phyloP scores from a whole-genome alignment of 192 early-diverging fungal genomes.

The Phlyctochytrium bullatum region DNA sequence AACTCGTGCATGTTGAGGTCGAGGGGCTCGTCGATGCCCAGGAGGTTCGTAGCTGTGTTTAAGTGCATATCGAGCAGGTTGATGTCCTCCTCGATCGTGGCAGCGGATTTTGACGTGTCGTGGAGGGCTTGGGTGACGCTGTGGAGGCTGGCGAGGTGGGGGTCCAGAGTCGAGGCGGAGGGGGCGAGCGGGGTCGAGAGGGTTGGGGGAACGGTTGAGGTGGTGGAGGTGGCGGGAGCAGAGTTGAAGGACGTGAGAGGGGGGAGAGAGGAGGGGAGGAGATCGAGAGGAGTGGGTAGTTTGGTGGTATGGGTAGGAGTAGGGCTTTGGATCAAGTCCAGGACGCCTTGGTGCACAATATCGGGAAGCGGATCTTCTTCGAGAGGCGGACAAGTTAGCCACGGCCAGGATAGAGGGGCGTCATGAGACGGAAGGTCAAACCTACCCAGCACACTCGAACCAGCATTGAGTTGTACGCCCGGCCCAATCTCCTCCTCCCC shows the following conservation, averaged over 20 bases:
- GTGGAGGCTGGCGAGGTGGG: not conserved
- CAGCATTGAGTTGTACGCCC: too few relatives aligned
- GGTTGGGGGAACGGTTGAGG: not conserved
- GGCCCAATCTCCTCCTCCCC: too few relatives aligned
- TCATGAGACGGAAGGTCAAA: too few relatives aligned
- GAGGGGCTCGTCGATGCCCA: conserved; percentile 19
- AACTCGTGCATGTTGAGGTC: conserved; percentile 23
- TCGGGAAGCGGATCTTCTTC: too few relatives aligned
- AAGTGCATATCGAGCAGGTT: conserved; percentile 42
- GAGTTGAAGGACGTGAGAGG: not conserved
- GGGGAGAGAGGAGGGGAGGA: not conserved
- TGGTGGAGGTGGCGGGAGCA: not conserved
- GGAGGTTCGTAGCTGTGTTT: conserved; percentile 8
- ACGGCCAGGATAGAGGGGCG: not conserved
- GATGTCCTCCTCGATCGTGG: conserved; percentile 40
- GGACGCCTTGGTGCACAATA: conserved; percentile 15
- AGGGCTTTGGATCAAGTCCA: conserved; percentile 21
- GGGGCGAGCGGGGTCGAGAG: not conserved
- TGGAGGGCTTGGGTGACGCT: conserved; percentile 8
- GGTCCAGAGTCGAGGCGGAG: not conserved
- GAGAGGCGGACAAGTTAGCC: not conserved
- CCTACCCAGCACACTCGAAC: too few relatives aligned
- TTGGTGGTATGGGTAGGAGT: not conserved
- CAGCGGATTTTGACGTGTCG: conserved; percentile 13
- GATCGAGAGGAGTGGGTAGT: conserved; percentile 1